A percentile compares a stretch with the other conserved stretches of the same genome.
These are phyloP conservation scores for Collybiopsis luxurians DNA, from an alignment of 768 basidiomycete genomes.

Conservation along the genomic window DNA sequence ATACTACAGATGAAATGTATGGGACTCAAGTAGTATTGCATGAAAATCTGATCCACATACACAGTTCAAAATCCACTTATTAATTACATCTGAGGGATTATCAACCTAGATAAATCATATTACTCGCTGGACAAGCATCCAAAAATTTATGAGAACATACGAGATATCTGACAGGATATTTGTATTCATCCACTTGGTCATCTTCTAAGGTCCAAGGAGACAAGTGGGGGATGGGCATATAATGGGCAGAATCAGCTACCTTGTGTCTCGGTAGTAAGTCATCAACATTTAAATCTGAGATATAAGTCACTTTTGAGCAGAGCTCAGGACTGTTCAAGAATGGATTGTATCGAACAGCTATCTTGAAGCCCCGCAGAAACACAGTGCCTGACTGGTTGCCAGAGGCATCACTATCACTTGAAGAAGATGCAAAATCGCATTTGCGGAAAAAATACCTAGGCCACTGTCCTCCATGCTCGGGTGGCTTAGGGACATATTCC, in stretches of 20 bases:
- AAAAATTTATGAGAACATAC: not conserved
- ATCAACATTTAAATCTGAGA: not conserved
- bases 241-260: too few relatives aligned
- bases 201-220: too few relatives aligned
- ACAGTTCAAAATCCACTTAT: not conserved
- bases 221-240: too few relatives aligned
- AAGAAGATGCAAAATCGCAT: not conserved
- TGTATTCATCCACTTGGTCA: too few relatives aligned
- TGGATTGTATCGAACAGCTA: not conserved
- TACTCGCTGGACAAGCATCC: not conserved
- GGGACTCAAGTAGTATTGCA: too few relatives aligned
- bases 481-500: not conserved
- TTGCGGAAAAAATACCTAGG: not conserved
- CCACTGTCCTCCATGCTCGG: not conserved
- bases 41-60: not conserved
- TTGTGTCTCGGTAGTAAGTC: too few relatives aligned
- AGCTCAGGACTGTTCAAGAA: not conserved
- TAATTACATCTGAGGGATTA: not conserved
- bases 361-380: conserved; percentile 2
- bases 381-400: not conserved
- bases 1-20: not conserved
- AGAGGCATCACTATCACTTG: not conserved
- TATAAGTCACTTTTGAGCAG: not conserved
- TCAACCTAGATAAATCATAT: too few relatives aligned
- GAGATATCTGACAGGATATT: not conserved